Base-by-base conservation (phyloP, 1,284 basidiomycete species). In the Melanopsichium pennsylvanicum region DNA sequence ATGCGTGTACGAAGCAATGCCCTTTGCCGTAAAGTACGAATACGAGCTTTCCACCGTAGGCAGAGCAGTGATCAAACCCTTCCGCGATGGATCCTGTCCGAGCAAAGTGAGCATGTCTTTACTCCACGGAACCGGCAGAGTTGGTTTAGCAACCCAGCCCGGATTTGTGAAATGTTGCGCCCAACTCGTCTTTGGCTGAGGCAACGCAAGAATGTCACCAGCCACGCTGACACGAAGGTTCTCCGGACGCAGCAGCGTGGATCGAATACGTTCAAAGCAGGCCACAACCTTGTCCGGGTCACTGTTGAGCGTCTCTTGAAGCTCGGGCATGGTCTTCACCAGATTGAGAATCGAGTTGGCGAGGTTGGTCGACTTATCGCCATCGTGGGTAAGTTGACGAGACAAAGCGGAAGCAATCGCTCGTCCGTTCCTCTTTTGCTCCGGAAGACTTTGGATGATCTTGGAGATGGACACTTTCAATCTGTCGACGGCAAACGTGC, bases 31-130 rank as follows among this genome's bases (percentile, higher is more conserved):
- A 78, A 95, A 90, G 22, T 86, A 87, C 13, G 88, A 89, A 81
- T 89, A 98, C 9, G 91, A 90, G 74, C 92, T 94, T 83, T 99
- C 96, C 69, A 97, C 96, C 4, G 93, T 92, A 0, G 93, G 89
- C 70, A 98, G 85, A 57, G 91, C 88, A 80, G 94, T 90, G 33
- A 98, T 86, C 32, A 92, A 85, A 18, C 90, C 91, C 88, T 93
- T 76, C 5, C 22, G 19, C 33, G 45, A 80, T 0, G 94, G 92
- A 16, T 87, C 85, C 74, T 85, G 84, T 29, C 95, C 94, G 9
- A 94, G 81, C 10, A 84, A 82, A 46, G 88, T 93, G 41, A 97
- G 86, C 0, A 90, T 90, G 45, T 90, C 85, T 13, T 83, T 84
- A 3, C 88, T 84, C 34, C 90, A 83, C 12, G 88, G 88, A 6